Evolutionary conservation across 2,329 filamentous ascomycete genomes (phyloP).

Genomic region (Monosporascus sp.): DNA sequence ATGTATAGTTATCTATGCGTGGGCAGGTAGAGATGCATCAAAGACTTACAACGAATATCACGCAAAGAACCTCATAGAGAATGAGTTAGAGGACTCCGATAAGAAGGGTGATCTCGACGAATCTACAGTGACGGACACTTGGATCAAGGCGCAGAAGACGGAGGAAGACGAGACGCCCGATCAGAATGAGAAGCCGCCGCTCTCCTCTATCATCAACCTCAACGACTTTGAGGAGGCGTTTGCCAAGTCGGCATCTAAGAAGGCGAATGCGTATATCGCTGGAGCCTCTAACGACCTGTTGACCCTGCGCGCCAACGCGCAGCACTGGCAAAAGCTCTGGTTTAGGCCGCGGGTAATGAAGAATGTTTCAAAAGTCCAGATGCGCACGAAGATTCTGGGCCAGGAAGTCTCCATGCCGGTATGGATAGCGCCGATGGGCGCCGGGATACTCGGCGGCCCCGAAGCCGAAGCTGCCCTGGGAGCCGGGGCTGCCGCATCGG

Average conservation of each 20-base stretch:
- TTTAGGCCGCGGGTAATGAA: slow-evolving; percentile 6
- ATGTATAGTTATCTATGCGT: not conserved
- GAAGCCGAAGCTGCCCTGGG: slow-evolving; percentile 4
- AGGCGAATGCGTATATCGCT: slow-evolving; percentile 3
- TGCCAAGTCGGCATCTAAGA: slow-evolving; percentile 2
- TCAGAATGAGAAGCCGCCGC: slow-evolving; percentile 1
- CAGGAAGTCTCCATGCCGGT: slow-evolving; percentile 3
- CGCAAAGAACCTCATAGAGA: not conserved
- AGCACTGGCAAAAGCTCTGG: slow-evolving; percentile 1
- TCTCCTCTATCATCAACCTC: slow-evolving; percentile 6
- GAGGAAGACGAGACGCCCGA: not conserved
- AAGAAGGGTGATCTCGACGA: not conserved
- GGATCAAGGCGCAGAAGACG: not conserved
- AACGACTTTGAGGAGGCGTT: slow-evolving; percentile 9
- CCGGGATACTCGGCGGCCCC: slow-evolving; percentile 6
- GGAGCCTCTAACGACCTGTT: slow-evolving; percentile 4
- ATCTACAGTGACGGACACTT: not conserved
- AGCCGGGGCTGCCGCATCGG: slow-evolving; percentile 1
- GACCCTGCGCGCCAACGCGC: slow-evolving; percentile 2
- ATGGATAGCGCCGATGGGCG: slow-evolving; percentile 7
- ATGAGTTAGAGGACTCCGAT: not conserved
- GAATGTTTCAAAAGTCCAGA: not conserved
- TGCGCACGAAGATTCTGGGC: slow-evolving; percentile 5
- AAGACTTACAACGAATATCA: not conserved
- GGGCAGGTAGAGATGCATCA: not conserved